Base-by-base conservation (phyloP, 1,284 basidiomycete species). In the Cutaneotrichosporon dermatis region DNA sequence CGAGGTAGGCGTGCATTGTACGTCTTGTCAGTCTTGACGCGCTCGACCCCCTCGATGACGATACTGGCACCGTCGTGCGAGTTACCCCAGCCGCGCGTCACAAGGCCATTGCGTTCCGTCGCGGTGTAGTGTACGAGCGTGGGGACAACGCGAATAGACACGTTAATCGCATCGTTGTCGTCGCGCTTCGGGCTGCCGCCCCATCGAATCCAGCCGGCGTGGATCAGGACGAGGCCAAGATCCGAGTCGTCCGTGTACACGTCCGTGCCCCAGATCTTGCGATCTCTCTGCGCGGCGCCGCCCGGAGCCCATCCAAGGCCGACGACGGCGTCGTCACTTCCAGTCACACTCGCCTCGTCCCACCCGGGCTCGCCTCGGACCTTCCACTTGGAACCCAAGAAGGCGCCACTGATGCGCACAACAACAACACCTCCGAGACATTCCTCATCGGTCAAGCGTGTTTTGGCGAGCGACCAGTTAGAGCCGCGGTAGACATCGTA, bases 191-290 rank as follows among this genome's bases (percentile, higher is more conserved):
- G 57, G 40, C 25, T 25, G 25, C 33, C 51, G 25, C 58, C 64
- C 72, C 75, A 79, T 60, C 76, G 73, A 53, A 80, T 68, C 82
- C 82, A 83, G 10, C 83, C 83, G 1, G 80, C 79, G 66, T 84
- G 83, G 4, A 83, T 69, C 37, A 81, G 77, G 52, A 83, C 77
- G 12, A 79, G 78, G 1, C 83, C 73, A 5, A 83, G 73, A 66
- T 83, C 82, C 34, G 82, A 83, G 67, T 84, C 83, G 68, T 84
- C 83, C n/a, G 83, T 83, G 66, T 83, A 84, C 42, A 83, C 80
- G 56, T 83, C 82, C 4, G 82, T 83, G 6, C 83, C 83, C 83
- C 83, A 83, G 37, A 82, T 68, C 44, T 77, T 73, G 40, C 81
- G 70, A 35, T 74, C 63, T 6, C 42, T 57, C 58, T 60, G 61